Base-by-base conservation (phyloP, 108 stramenopile genomes). In the Tribonema minus region DNA sequence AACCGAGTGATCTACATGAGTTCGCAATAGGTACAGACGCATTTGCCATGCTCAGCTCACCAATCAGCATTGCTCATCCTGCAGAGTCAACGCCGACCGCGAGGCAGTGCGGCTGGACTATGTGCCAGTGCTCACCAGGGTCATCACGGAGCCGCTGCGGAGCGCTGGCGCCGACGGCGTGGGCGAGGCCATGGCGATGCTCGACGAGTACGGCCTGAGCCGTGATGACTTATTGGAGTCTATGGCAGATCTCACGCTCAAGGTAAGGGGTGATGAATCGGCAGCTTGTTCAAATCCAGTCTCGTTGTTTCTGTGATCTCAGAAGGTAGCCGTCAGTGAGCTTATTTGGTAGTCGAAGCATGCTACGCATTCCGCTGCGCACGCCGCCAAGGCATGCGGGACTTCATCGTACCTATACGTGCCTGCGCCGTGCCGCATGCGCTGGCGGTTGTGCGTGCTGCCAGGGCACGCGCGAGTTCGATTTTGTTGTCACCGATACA, bases 201-300 rank as follows among this genome's bases (percentile, higher is more conserved):
- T 99, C 90, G 94, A 95, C 69, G 87, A 87, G 64, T 97, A 97
- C 83, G 98, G 98, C 2, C 75, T 99, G 39, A 91, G 88, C 70
- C 86, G 93, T 37, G 95, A 97, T 61, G 96, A 97, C 84, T 76
- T 97, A 25, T 88, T 95, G 61, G 98, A 97, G 75, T 92, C 92
- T 54, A 61, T 97, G 64, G 89, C 91, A 68, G 92, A 92, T 88
- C 92, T 60, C 46, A 54, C 46, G 15, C 20, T 54, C 46, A 54
- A 9, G 9, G 46, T 54, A 54, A 54, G 76, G 63, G 28, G 29
- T 64, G 28, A 15, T 9, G 28, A 29, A 15, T 64, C 25, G 9
- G 63, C 28, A 29, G 63, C 63, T 64, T 54, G 46, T 54, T 54
- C 15, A 15, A 54, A 20, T 20, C 9, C 46, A 9, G 46, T 20